Evolutionary conservation across 352 stramenopile species (phyloP), one percentile per base, ranked within the genome.

Genomic region (Pythium phragmiticola): DNA sequence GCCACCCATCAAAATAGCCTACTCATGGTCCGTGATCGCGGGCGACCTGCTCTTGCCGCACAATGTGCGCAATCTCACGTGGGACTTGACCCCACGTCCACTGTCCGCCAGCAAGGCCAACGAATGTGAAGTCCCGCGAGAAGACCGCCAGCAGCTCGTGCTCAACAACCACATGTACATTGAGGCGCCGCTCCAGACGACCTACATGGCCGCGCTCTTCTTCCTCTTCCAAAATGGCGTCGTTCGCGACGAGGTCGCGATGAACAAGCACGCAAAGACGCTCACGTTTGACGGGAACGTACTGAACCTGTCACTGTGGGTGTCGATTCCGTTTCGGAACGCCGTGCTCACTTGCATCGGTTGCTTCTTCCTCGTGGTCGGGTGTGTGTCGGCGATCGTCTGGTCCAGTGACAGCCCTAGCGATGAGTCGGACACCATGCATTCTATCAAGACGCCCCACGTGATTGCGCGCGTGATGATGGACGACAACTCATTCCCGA

Each of bases 141-240:
- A 62, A 21, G 42, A 54, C 21, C 42, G 55, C 28, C 26, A 47
- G 28, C 46, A 62, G 30, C 41, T 45, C 19, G 41, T 62, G 55
- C 43, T 62, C 36, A 58, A 52, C 47, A 65, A 65, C 39, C 58
- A 65, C 37, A 7, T 65, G 58, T 65, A 65, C 56, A 63, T 55
- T 28, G 56, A 55, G 45, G 17, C 28, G 30, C 21, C 43, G 7
- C 46, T 61, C 26, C 54, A 61, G 21, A 26, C 54, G 1, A 52
- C 54, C 4, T 61, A 61, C 54, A 52, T 41, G 14, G 54, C 54
- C 7, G 42, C 41, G n/a, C 23, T 52, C 3, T 61, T 61, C 30
- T 61, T 61, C 26, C 54, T 61, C 26, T 61, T 61, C 54, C 54
- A 61, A 28, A 42, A 61, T n/a, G 54, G 41, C n/a, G 41, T 61